phyloP scores from a whole-genome alignment of 148 eudicot species.

The Dianthus caryophyllus region DNA sequence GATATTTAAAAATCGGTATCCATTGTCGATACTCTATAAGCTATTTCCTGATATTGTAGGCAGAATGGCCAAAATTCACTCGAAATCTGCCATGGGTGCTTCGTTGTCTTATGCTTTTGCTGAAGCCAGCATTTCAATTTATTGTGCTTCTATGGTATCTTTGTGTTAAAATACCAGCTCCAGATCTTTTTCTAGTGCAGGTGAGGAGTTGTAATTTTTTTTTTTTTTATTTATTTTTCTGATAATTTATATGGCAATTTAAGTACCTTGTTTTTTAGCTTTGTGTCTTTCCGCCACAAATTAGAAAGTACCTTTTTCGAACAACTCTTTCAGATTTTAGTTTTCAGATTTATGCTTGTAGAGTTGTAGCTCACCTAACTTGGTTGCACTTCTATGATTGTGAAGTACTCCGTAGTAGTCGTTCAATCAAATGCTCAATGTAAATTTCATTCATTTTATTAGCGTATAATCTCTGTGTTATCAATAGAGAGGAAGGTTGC shows the following conservation, averaged over 20 bases:
- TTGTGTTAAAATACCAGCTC: constrained; percentile 81
- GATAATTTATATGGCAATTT: neutral
- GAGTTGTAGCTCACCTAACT: neutral
- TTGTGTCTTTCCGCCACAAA: neutral
- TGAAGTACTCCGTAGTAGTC: too few species aligned
- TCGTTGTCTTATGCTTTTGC: constrained; percentile 58
- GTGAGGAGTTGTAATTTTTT: constrained; percentile 28
- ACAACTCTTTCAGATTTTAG: neutral
- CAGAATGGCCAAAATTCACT: constrained; percentile 70
- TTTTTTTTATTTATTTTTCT: neutral
- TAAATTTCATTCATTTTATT: too few species aligned
- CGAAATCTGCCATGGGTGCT: constrained; percentile 55
- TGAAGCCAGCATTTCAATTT: constrained; percentile 79
- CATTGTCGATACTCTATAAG: constrained; percentile 1
- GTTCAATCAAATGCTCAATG: neutral
- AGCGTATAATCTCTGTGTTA: too few species aligned
- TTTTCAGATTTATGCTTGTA: neutral
- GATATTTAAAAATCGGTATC: neutral
- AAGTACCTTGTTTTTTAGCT: neutral
- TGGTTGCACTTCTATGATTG: too few species aligned
- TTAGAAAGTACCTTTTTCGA: neutral
- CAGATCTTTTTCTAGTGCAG: constrained; percentile 86
- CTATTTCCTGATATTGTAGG: constrained; percentile 37
- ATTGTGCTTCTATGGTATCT: constrained; percentile 85
- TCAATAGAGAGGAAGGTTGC: too few species aligned